Base-by-base conservation (phyloP, 139 green algal species). In the Chlorella sp. region DNA sequence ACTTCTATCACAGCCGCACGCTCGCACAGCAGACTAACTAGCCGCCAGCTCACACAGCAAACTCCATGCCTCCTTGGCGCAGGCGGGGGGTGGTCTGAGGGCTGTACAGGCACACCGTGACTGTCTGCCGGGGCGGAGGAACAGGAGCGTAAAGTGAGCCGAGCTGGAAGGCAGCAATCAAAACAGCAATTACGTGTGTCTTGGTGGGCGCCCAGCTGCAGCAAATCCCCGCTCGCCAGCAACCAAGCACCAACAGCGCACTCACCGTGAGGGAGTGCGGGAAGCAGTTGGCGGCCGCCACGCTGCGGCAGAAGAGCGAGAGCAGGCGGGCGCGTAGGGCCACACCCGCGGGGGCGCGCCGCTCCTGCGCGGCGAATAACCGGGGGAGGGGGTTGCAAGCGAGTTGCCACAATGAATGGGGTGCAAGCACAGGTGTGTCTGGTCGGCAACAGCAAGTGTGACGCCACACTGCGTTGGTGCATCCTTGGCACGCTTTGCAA, bases 21-120 rank as follows among this genome's bases (percentile, higher is more conserved):
- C 44, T 17, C 44, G 44, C 44, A 55, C 7, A 7, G 7, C 44
- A 7, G 7, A 7, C 7, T 17, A 11, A 55, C 7, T 11, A 60
- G 51, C 2, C 13, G 51, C 12, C 9, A 9, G 21, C 51, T 60
- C 51, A 97, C 28, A 95, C 96, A 11, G 94, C 90, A 90, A 98
- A 96, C 93, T 98, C 94, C 92, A 98, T 96, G 60, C 95, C 95
- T 41, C 85, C 72, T 81, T 92, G 86, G 80, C 91, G 91, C 60
- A 98, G 85, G 26, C 92, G 85, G 16, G 76, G 71, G 18, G 80
- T 93, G 38, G 87, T 83, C 16, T 64, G 47, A 1, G 74, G 36
- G 23, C 90, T 89, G 72, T 91, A 95, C 25, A 96, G 63, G 81
- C 92, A 95, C 16, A 78, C 86, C 12, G 87, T 85, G 21, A 93